Base-by-base conservation (phyloP, 352 stramenopile genomes). In the Pythium oligandrum region DNA sequence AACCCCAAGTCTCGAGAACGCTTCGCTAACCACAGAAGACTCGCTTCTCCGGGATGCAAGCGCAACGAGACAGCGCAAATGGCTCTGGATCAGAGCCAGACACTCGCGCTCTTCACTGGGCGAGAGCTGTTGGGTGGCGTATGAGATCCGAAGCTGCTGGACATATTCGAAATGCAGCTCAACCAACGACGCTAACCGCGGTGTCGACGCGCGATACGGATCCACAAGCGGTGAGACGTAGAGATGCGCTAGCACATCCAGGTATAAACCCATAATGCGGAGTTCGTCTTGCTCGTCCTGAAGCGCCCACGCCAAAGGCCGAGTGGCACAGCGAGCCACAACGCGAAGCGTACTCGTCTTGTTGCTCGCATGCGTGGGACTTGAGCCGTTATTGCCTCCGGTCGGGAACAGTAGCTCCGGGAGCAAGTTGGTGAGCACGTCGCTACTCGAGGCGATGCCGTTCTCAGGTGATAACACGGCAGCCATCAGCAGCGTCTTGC, bases 401-500 rank as follows among this genome's bases (percentile, higher is more conserved):
- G 30, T 1, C 0, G 44, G 52, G 30, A 65, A 12, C 1, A 59
- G 26, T 1, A 65, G 38, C 7, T 44, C 36, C 31, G 56, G 58
- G 35, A 65, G 31, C 12, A 43, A 53, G 37, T 59, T 42, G 51
- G 51, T 60, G 8, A 65, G 58, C 12, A 65, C 42, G 39, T 86
- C 72, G 34, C 74, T 52, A 7, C 55, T 63, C 17, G 63, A 63
- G n/a, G 71, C 47, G 2, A 65, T 47, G 42, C 58, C 58, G 30
- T 65, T 59, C 37, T 60, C 60, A 3, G 68, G 61, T 4, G 66
- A 68, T n/a, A 86, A 37, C 31, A 82, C 47, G 9, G 53, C 59
- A 4, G 71, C 71, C 17, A 88, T 64, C 12, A 88, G 59, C 43
- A 78, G 67, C 44, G 66, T 73, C 61, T 82, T 84, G 3, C 77